phyloP scores from a whole-genome alignment of 768 basidiomycete species.

The Rhizopogon rudus region DNA sequence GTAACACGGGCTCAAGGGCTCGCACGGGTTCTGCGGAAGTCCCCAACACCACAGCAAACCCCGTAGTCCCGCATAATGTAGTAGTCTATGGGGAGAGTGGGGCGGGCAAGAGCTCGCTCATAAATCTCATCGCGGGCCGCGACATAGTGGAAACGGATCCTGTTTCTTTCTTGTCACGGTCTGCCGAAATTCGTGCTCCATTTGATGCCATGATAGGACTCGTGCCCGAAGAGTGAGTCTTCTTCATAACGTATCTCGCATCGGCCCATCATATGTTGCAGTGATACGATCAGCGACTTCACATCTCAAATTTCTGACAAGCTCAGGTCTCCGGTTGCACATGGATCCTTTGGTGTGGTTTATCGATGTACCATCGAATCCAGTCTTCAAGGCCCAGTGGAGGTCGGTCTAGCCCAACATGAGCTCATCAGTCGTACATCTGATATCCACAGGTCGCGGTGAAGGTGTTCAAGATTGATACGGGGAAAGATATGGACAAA shows the following conservation, averaged over 20 bases:
- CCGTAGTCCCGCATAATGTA: slow-evolving; percentile 20
- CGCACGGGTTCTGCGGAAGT: no score
- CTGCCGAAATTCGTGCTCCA: no score
- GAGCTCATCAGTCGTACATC: not conserved
- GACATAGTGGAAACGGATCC: slow-evolving; percentile 1
- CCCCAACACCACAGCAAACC: no score
- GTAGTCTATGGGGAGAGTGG: slow-evolving; percentile 41
- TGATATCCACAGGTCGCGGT: not conserved
- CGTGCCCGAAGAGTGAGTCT: not conserved
- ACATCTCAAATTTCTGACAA: not conserved
- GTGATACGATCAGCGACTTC: not conserved
- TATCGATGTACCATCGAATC: not conserved
- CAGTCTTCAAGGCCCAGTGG: not conserved
- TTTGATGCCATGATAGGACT: no score
- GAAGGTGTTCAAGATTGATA: not conserved
- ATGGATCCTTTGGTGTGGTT: not conserved
- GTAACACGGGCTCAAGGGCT: not conserved
- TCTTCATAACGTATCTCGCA: not conserved
- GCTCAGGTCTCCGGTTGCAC: not conserved
- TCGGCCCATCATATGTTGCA: not conserved
- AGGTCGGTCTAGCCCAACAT: not conserved
- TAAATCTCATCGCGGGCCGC: slow-evolving; percentile 34
- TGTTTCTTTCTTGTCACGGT: no score
- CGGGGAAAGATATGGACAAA: not conserved
- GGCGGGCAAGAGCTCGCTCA: slow-evolving; percentile 37